Evolutionary conservation across 2,329 filamentous ascomycete genomes (phyloP).

Genomic region (Penicillium olsonii): DNA sequence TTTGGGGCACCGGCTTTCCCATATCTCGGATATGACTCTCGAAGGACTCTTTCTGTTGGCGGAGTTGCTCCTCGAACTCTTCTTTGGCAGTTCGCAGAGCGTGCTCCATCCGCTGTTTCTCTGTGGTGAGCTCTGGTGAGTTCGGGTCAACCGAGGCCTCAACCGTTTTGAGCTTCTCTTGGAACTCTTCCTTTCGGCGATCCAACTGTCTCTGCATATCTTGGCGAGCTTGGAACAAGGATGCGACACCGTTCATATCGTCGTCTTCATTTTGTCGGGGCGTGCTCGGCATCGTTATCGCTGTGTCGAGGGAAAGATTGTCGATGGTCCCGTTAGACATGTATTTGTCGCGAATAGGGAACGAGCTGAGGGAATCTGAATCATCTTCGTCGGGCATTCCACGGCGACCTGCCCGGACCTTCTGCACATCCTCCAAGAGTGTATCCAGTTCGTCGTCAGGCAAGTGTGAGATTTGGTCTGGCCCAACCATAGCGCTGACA

Average conservation of each 20-base stretch:
- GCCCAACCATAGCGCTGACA: conserved; percentile 83
- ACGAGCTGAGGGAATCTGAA: conserved; percentile 84
- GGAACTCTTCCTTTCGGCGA: conserved; percentile 79
- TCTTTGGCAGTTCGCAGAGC: conserved; percentile 75
- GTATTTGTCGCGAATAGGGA: conserved; percentile 89
- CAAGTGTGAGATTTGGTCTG: conserved; percentile 84
- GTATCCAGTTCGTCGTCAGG: conserved; percentile 93
- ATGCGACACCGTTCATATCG: conserved; percentile 60
- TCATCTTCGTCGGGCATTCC: conserved; percentile 72
- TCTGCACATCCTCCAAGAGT: conserved; percentile 90
- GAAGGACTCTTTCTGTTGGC: conserved; percentile 79
- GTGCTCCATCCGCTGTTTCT: conserved; percentile 84
- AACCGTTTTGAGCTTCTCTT: conserved; percentile 72
- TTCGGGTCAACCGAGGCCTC: conserved; percentile 72
- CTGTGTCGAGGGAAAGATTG: conserved; percentile 93
- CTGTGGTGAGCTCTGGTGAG: conserved; percentile 77
- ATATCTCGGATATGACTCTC: conserved; percentile 81
- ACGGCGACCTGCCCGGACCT: conserved; percentile 80
- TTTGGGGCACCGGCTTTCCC: conserved; percentile 59
- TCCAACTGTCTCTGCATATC: conserved; percentile 83
- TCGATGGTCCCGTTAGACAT: conserved; percentile 92
- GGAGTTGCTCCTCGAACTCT: conserved; percentile 85
- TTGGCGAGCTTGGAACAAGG: conserved; percentile 71
- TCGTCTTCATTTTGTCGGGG: conserved; percentile 69
- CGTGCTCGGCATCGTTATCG: conserved; percentile 90